These are phyloP conservation scores for Carex littledalei DNA, from an alignment of 176 grass and related monocot genomes.

Conservation along the genomic window DNA sequence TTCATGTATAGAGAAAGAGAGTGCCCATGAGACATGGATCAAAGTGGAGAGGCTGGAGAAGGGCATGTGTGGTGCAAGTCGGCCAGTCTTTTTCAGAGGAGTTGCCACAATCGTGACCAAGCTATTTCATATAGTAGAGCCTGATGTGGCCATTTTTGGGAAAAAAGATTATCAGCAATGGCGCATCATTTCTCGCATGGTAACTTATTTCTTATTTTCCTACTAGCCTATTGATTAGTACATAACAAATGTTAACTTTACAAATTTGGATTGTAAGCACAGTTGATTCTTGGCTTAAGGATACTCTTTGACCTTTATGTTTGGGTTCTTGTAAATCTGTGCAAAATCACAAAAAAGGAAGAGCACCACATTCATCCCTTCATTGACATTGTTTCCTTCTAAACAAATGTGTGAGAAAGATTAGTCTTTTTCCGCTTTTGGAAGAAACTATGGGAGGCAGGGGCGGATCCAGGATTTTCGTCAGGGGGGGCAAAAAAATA, in stretches of 20 bases:
- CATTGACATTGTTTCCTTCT: neutral
- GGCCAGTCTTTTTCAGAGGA: slow-evolving; percentile 74
- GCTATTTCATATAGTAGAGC: slow-evolving; percentile 75
- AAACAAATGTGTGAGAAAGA: neutral
- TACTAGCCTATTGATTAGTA: neutral
- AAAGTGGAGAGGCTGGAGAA: slow-evolving; percentile 70
- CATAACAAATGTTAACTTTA: neutral
- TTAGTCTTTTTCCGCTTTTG: neutral
- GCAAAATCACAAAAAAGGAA: neutral
- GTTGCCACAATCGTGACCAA: slow-evolving; percentile 78
- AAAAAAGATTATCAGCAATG: slow-evolving; percentile 99
- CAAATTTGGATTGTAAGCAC: neutral
- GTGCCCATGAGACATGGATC: slow-evolving; percentile 68
- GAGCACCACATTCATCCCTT: neutral
- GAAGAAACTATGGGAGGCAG: neutral
- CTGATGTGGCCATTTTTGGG: slow-evolving; percentile 75
- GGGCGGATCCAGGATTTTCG: too few relatives aligned
- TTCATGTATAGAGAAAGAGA: slow-evolving; percentile 55
- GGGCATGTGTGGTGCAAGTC: slow-evolving; percentile 67
- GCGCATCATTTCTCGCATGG: slow-evolving; percentile 74
- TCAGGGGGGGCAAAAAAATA: too few relatives aligned
- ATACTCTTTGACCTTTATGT: neutral
- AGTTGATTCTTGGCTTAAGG: neutral
- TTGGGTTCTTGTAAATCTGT: neutral
- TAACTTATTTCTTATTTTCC: slow-evolving; percentile 22